phyloP scores from a whole-genome alignment of 495 filamentous ascomycete species.

The Cudoniella acicularis region DNA sequence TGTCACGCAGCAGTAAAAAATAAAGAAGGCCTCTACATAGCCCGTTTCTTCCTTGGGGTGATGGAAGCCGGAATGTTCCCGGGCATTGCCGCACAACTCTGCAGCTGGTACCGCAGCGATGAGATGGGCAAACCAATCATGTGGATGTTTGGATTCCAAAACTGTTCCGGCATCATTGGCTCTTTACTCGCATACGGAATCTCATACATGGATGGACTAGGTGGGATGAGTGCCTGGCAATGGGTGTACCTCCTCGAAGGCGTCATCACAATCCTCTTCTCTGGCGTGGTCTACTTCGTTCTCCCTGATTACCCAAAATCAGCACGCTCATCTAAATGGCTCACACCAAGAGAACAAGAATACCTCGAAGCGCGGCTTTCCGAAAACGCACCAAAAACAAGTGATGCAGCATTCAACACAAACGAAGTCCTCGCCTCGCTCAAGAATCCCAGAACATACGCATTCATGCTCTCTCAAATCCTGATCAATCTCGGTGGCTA shows the following conservation, averaged over 20 bases:
- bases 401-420: constrained; percentile 32
- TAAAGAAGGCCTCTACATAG: constrained; percentile 54
- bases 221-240: constrained; percentile 31
- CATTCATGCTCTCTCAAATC: constrained; percentile 32
- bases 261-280: constrained; percentile 34
- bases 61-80: constrained; percentile 68
- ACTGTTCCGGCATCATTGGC: constrained; percentile 29
- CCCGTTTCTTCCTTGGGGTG: constrained; percentile 63
- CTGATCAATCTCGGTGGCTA: constrained; percentile 31
- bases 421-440: constrained; percentile 34
- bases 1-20: constrained; percentile 67
- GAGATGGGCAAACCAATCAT: constrained; percentile 55
- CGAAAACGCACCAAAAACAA: constrained; percentile 34
- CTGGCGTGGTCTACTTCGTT: constrained; percentile 29
- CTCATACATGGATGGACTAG: constrained; percentile 29
- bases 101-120: constrained; percentile 59
- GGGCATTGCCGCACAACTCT: constrained; percentile 66
- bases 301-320: constrained; percentile 36
- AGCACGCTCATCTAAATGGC: constrained; percentile 26
- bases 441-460: constrained; percentile 27
- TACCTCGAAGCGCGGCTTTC: constrained; percentile 39
- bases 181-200: constrained; percentile 50
- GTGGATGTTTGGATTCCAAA: constrained; percentile 54
- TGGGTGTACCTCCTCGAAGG: constrained; percentile 35
- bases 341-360: constrained; percentile 38